Evolutionary conservation across 2,329 filamentous ascomycete species (phyloP), one percentile per base, ranked within the genome.

Genomic region (Fonsecaea nubica): DNA sequence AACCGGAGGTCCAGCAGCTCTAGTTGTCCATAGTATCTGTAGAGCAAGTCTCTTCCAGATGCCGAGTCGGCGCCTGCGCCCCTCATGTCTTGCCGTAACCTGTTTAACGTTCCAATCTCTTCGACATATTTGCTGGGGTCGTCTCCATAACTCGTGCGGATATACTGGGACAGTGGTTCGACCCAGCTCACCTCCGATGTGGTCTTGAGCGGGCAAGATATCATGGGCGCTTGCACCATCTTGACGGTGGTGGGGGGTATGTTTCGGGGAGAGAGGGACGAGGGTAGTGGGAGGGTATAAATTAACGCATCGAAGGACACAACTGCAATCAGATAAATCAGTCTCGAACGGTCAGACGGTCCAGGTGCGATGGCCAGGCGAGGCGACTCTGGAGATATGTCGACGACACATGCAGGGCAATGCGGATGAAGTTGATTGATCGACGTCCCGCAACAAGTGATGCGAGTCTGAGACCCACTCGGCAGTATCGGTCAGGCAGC

Each of bases 141-240:
- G 80, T 99, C 95, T 77, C 93, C 93, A 78, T 99, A 97, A 30
- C 91, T 96, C 74, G 93, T 87, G 72, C 93, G 88, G 75, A 99
- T 99, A 83, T 98, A 97, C 71, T 86, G 84, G 83, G 98, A 98
- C 72, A 99, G 85, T 56, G 95, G 95, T 56, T 86, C 85, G 71
- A 98, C 86, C 95, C 95, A 99, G 86, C 99, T 95, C 77, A 99
- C 96, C 84, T 99, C 95, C 85, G 93, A 97, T 71, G 95, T 99
- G 79, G 89, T 87, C 81, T 90, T 98, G 75, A 97, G 86, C 77
- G 94, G 94, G 85, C 90, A 90, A 74, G 93, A 96, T 74, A 98
- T 90, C 94, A 98, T 98, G 69, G 93, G 93, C 72, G 92, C 89
- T 83, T 96, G 91, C 78, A 91, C 86, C 90, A 92, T 93, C 69